phyloP scores from a whole-genome alignment of 768 basidiomycete genomes.

The Boletus subparvulus region DNA sequence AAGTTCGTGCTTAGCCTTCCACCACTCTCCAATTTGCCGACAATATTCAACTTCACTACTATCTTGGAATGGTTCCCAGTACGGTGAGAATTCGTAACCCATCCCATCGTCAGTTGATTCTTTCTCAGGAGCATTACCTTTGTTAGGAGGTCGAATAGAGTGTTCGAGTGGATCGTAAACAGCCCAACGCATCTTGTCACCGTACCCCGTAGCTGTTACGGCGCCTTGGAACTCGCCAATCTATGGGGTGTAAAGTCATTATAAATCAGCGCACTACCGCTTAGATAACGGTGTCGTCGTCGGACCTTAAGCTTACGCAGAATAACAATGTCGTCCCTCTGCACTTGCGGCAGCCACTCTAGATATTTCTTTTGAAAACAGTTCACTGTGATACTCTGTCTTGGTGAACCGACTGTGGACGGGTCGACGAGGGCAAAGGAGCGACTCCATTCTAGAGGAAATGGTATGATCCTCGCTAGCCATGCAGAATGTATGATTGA shows the following conservation, averaged over 20 bases:
- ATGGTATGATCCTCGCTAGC: not conserved
- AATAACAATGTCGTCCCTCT: constrained; percentile 51
- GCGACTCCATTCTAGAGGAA: constrained; percentile 44
- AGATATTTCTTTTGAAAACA: constrained; percentile 50
- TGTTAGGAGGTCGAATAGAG: constrained; percentile 38
- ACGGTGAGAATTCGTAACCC: constrained; percentile 45
- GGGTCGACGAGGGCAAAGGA: constrained; percentile 53
- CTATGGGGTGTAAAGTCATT: constrained; percentile 24
- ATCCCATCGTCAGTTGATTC: constrained; percentile 33
- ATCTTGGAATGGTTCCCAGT: constrained; percentile 39
- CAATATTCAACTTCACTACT: constrained; percentile 45
- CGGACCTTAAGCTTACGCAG: constrained; percentile 51
- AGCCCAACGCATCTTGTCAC: constrained; percentile 53
- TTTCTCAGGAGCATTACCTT: constrained; percentile 37
- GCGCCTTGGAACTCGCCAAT: constrained; percentile 30
- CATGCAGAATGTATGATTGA: not conserved
- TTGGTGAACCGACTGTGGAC: constrained; percentile 34
- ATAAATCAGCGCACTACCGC: not conserved
- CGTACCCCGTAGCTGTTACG: constrained; percentile 44
- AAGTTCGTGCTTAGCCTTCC: constrained; percentile 35
- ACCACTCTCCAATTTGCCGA: constrained; percentile 48
- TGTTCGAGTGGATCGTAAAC: constrained; percentile 45
- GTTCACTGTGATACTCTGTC: constrained; percentile 38
- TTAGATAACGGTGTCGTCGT: not conserved
- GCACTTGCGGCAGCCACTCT: constrained; percentile 52